Base-by-base conservation (phyloP, 441 rosid genomes). In the Viola pubescens region DNA sequence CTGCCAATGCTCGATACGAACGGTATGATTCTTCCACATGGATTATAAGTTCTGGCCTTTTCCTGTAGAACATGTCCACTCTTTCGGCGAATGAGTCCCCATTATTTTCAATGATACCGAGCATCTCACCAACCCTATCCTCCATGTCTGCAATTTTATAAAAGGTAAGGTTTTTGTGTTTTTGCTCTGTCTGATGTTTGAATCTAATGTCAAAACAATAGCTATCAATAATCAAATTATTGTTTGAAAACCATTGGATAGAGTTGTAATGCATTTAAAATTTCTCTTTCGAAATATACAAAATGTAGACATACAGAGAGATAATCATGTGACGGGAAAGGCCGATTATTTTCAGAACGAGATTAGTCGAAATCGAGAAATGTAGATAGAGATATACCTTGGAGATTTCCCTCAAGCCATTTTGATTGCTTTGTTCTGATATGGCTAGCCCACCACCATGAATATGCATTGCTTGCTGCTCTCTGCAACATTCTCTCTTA, bases 391-490 rank as follows among this genome's bases (percentile, higher is more conserved):
- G 0, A 6, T 19, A 54, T 48, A 87, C 98, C 98, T 11, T 82
- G 82, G 66, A 92, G 89, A 78, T 87, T 89, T 65, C 85, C 87
- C 64, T 92, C 97, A 19, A 92, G 89, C 98, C 98, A 92, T 84
- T 92, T 89, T 4, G 98, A 92, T 59, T 92, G 97, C 73, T 92
- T 89, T 50, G 98, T 92, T 62, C 98, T 79, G 58, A 92, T 82
- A 72, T 89, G 96, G 82, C 97, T 92, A 3, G 97, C 96, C 97
- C 97, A 92, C 98, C 97, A 88, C 98, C 98, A 92, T 63, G 97
- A 86, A 75, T 92, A 86, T 4, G 97, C 96, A 79, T 86, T 87
- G 71, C 83, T 79, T 49, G 97, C 96, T 38, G 97, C 98, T 83
- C 87, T 82, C 63, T 88, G 96, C 84, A 88, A 73, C 98, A 90